Conservation (phyloP, 164 flowering plant genomes). For the Euptelea pleiosperma region DNA sequence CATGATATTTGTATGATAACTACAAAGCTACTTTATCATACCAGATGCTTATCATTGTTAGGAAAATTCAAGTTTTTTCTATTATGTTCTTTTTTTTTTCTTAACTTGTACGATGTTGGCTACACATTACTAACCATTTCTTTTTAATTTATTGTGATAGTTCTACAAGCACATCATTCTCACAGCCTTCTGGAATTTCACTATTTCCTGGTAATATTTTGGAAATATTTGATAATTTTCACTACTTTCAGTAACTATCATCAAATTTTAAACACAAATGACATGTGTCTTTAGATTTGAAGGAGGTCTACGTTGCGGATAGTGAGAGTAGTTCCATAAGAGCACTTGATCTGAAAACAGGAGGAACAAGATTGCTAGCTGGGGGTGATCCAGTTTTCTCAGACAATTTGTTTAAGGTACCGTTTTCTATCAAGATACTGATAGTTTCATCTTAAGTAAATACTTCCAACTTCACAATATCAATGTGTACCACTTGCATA, state of each 20-base stretch:
- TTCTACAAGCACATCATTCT: constrained; percentile 75
- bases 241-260: not conserved
- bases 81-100: too few relatives aligned
- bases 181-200: constrained; percentile 94
- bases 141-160: constrained; percentile 34
- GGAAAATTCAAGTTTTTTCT: too few relatives aligned
- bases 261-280: not conserved
- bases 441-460: not conserved
- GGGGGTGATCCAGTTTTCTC: constrained; percentile 90
- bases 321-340: constrained; percentile 98
- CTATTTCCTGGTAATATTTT: constrained; percentile 63
- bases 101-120: not conserved
- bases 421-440: not conserved
- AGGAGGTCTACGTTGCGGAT: constrained; percentile 77
- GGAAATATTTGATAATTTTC: not conserved
- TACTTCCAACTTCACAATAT: not conserved
- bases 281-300: constrained; percentile 39
- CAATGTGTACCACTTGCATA: not conserved
- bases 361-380: constrained; percentile 84
- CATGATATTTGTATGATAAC: too few relatives aligned
- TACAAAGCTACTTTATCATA: too few relatives aligned
- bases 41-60: too few relatives aligned
- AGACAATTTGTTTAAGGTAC: constrained; percentile 85
- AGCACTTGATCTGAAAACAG: constrained; percentile 72
- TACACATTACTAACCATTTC: constrained; percentile 2